Percentiles rank a stretch among this genome's conserved stretches.
These are phyloP conservation scores for Xerocomellus amylosporus DNA, from an alignment of 768 basidiomycete genomes.

Conservation along the genomic window DNA sequence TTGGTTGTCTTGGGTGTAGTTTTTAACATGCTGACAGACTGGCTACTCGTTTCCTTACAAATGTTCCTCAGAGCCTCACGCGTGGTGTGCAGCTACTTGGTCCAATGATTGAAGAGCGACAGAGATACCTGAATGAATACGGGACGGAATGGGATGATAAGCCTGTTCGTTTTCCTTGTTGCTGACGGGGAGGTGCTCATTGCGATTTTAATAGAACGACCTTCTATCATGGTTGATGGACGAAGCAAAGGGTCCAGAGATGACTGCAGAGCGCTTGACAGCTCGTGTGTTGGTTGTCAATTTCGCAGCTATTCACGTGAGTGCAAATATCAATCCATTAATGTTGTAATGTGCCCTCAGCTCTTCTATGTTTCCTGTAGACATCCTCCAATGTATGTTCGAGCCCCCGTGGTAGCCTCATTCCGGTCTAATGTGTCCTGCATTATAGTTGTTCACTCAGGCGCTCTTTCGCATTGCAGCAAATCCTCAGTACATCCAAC, in stretches of 20 bases:
- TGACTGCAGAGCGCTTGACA: constrained; percentile 21
- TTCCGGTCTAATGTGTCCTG: neutral
- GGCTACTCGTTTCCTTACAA: neutral
- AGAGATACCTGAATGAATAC: constrained; percentile 16
- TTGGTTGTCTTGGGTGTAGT: neutral
- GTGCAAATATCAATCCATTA: neutral
- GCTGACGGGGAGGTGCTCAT: neutral
- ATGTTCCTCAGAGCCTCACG: neutral
- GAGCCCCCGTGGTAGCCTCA: neutral
- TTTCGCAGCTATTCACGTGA: constrained; percentile 26
- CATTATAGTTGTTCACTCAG: constrained; percentile 30
- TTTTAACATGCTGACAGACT: neutral
- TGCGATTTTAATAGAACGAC: constrained; percentile 26
- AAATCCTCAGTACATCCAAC: constrained; percentile 31
- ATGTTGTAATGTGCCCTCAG: neutral
- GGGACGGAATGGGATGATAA: constrained; percentile 29
- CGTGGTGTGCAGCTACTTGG: constrained; percentile 16
- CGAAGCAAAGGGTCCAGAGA: constrained; percentile 19
- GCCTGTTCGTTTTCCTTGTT: constrained; percentile 17
- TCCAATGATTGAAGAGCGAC: constrained; percentile 32
- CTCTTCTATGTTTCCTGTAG: neutral
- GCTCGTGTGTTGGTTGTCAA: constrained; percentile 9
- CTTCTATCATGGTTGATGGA: constrained; percentile 36
- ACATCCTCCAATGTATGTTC: constrained; percentile 18
- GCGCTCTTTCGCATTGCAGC: constrained; percentile 37